Evolutionary conservation across 2,329 filamentous ascomycete genomes (phyloP), one percentile per base, ranked within the genome.

Genomic region (Stagonosporopsis rhizophila): DNA sequence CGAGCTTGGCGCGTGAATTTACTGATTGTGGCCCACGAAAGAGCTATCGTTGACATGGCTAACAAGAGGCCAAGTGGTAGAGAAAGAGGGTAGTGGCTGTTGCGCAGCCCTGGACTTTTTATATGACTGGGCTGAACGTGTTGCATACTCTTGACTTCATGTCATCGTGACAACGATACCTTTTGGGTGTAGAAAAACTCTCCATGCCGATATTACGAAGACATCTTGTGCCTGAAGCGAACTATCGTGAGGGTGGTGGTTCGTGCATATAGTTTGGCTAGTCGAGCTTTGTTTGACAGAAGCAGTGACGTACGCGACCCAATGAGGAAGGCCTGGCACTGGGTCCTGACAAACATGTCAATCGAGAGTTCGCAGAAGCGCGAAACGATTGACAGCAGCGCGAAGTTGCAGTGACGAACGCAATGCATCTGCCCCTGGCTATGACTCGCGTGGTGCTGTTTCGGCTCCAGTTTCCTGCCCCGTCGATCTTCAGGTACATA

Each of bases 381-480:
- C 25, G 41, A 51, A 56, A 50, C 46, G 19, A 22, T 19, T 35
- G 35, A 32, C 41, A 41, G 35, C 35, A 46, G 25, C 15, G 35
- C 41, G 14, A 30, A 50, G 39, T 22, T 50, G 28, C 27, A 44
- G 32, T 34, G 28, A 55, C 42, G 39, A 44, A 27, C 15, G 27
- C 28, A 14, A n/a, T 35, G 34, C 23, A 14, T 22, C 14, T 46
- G 17, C 22, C 30, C 22, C 27, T 22, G 47, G 32, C 23, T 28
- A 41, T 56, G 53, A 56, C 47, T 56, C 53, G 53, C 30, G 52
- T 32, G 34, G 22, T 34, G 22, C 27, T 35, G 53, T 56, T 56
- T 56, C 53, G 40, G 30, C 39, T 50, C 35, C 37, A 41, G 46
- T 51, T 42, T 28, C 35, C 17, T 15, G 37, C 41, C 14, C 19